Evolutionary conservation across 2,329 filamentous ascomycete species (phyloP), one percentile per base, ranked within the genome.

Genomic region (Bretziella fagacearum): DNA sequence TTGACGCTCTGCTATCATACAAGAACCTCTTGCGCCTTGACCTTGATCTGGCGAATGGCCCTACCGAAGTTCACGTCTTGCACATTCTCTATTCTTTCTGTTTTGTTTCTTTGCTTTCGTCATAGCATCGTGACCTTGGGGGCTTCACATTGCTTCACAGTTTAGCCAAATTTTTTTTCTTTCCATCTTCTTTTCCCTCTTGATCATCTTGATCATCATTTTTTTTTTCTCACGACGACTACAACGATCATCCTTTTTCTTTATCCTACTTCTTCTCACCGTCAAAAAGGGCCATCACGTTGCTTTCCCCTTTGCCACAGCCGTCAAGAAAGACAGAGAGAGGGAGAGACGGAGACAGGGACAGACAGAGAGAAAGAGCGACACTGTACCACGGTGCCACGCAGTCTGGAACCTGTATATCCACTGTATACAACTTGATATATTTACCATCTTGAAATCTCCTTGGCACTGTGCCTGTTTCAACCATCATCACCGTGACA

Each of bases 21-120:
- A 15, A 42, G 25, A 42, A 42, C 11, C 8, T n/a, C 10, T 43
- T 30, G 40, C 40, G 40, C 26, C 40, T 30, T 20, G 40, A 29
- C 40, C 26, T 30, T 30, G 26, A 43, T 18, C 23, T 43, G 40
- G 13, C 18, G 17, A 30, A 43, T 20, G 25, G 40, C 6, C 26
- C 15, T 27, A 8, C 18, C 15, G 11, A 23, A n/a, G 17, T 22
- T 20, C 35, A 22, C n/a, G 7, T 29, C 13, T 29, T 42, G 17
- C 25, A 40, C n/a, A 17, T 42, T 42, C 15, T 36, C 7, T 39
- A 11, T 43, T 27, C 13, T 37, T 26, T 43, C 20, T 36, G 6
- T 44, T 33, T 26, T 32, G 22, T n/a, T 43, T 43, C 8, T 44
- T 44, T 39, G 23, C 13, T 17, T 22, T 39, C 5, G n/a, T 13